Conservation (phyloP, 345 rosid genomes). For the Diplotaxis tenuifolia region DNA sequence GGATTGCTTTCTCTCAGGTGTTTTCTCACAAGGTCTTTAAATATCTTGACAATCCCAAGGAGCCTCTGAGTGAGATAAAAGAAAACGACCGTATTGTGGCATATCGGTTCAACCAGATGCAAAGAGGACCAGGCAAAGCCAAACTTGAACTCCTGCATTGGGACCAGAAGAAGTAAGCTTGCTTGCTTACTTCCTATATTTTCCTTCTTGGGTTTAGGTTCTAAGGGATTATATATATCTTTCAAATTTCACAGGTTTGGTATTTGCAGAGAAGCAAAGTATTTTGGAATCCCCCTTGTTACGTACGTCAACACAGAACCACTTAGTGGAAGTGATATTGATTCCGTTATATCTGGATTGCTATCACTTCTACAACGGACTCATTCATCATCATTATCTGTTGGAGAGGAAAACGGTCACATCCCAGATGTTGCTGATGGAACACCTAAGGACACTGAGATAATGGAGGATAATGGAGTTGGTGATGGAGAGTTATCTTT, state of each 20-base stretch:
- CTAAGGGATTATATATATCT: not conserved
- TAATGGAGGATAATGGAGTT: not conserved
- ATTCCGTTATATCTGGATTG: not conserved
- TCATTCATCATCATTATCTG: not conserved
- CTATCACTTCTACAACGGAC: not conserved
- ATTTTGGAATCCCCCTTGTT: not conserved
- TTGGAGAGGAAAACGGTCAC: not conserved
- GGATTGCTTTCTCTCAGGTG: not conserved
- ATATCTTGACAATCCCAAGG: not conserved
- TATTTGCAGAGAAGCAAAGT: not conserved
- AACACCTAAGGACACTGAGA: not conserved
- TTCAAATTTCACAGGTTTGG: not conserved
- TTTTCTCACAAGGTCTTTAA: not conserved
- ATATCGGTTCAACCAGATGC: not conserved
- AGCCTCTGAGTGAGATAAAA: not conserved
- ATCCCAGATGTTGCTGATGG: not conserved
- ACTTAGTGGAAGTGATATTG: not conserved
- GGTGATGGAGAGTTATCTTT: not conserved
- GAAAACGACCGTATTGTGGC: not conserved
- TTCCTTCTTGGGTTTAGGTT: not conserved
- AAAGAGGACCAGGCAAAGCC: not conserved
- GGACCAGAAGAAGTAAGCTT: not conserved
- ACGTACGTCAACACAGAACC: not conserved
- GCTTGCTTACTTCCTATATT: not conserved
- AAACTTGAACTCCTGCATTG: not conserved